Percentiles rank a stretch among this genome's conserved stretches.
Conservation (phyloP, 2,329 filamentous ascomycete species). For the Ustulina deusta region DNA sequence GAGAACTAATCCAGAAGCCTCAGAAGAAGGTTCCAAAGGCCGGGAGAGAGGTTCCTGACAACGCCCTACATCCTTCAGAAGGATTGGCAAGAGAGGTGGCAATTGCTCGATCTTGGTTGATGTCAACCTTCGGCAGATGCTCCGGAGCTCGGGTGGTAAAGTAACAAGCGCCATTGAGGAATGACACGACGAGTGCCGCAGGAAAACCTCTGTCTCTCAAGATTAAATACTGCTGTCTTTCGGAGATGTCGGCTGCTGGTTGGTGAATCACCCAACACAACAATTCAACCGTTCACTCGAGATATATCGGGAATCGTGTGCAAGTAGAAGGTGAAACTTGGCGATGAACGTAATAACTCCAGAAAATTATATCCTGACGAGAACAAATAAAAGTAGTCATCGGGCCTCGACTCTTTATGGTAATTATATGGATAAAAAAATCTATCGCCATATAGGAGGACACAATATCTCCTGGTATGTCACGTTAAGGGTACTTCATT, state of each 20-base stretch:
- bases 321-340: neutral
- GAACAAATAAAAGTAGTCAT: neutral
- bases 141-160: constrained; percentile 69
- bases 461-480: neutral
- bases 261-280: neutral
- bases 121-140: constrained; percentile 76
- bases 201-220: neutral
- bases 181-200: neutral
- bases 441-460: neutral
- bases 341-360: neutral
- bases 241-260: neutral
- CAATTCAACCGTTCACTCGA: neutral
- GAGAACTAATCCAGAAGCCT: constrained; percentile 78
- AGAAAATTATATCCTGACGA: neutral
- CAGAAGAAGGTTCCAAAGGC: constrained; percentile 70
- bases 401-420: neutral
- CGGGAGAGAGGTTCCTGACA: constrained; percentile 73
- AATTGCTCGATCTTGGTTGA: constrained; percentile 79
- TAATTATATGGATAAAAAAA: constrained; percentile 2
- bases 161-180: constrained; percentile 52
- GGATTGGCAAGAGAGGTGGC: constrained; percentile 76
- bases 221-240: neutral
- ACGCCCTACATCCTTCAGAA: constrained; percentile 70
- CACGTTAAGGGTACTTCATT: neutral
- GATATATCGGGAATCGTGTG: neutral